Evolutionary conservation across 257 asterid genomes (phyloP).

Genomic region (Primulina eburnea): DNA sequence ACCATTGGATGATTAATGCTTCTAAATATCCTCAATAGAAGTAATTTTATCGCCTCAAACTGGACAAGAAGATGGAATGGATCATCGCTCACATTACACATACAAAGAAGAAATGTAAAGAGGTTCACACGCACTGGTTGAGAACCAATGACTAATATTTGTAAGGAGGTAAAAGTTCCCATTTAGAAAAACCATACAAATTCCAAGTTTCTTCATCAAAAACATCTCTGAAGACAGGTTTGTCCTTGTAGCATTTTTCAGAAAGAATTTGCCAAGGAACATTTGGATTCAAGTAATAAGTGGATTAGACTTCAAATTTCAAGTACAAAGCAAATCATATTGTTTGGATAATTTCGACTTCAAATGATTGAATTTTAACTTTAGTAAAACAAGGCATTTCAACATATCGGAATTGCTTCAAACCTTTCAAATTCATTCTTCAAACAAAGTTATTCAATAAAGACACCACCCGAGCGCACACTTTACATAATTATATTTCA

Average conservation of each 20-base stretch:
- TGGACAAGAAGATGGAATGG: conserved; percentile 13
- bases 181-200: not conserved
- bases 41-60: not conserved
- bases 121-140: not conserved
- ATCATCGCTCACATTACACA: conserved; percentile 7
- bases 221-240: not conserved
- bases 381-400: too few relatives aligned
- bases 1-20: conserved; percentile 37
- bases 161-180: not conserved
- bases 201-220: not conserved
- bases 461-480: too few relatives aligned
- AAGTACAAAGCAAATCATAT: too few relatives aligned
- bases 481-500: not conserved
- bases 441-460: not conserved
- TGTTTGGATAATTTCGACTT: too few relatives aligned
- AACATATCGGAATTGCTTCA: not conserved
- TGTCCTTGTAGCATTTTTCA: not conserved
- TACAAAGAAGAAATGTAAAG: not conserved
- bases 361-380: too few relatives aligned
- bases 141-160: too few relatives aligned
- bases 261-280: not conserved
- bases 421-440: not conserved
- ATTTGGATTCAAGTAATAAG: not conserved
- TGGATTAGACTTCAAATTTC: not conserved
- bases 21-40: not conserved